A percentile compares a stretch with the other conserved stretches of the same genome.
These are phyloP conservation scores for Beta macrorhiza DNA, from an alignment of 179 eudicot genomes.

Conservation along the genomic window DNA sequence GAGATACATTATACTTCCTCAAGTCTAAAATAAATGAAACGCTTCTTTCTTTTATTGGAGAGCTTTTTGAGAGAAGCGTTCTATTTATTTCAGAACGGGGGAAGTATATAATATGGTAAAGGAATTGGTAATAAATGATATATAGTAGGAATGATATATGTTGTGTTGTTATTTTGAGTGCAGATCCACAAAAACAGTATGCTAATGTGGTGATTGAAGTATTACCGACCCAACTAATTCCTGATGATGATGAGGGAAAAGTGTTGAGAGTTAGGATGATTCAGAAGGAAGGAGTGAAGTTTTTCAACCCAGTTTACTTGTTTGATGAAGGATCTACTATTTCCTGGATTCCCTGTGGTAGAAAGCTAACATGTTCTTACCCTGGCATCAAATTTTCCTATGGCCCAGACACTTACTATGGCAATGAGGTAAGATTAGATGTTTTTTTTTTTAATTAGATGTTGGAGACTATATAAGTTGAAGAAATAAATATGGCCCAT, in stretches of 20 bases:
- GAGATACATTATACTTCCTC: no score
- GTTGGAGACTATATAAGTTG: no score
- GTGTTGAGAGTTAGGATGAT: conserved; percentile 92
- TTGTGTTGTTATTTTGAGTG: background rate
- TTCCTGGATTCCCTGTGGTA: conserved; percentile 90
- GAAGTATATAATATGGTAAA: no score
- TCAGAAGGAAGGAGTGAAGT: conserved; percentile 87
- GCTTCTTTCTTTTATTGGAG: no score
- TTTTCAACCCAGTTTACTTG: conserved; percentile 88
- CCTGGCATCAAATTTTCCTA: conserved; percentile 94
- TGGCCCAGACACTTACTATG: conserved; percentile 85
- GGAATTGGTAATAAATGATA: no score
- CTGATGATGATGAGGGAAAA: conserved; percentile 88
- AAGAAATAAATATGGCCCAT: no score
- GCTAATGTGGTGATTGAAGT: conserved; percentile 98
- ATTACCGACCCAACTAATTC: conserved; percentile 87
- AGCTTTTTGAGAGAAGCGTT: no score
- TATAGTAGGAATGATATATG: background rate
- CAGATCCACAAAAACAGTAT: conserved; percentile 95
- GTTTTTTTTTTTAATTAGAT: no score
- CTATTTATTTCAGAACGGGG: no score
- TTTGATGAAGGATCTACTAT: conserved; percentile 98
- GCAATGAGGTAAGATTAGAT: conserved; percentile 62
- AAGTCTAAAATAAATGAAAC: no score
- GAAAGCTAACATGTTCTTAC: conserved; percentile 91